phyloP scores from a whole-genome alignment of 2,329 filamentous ascomycete species.

The Aspergillus sp. region DNA sequence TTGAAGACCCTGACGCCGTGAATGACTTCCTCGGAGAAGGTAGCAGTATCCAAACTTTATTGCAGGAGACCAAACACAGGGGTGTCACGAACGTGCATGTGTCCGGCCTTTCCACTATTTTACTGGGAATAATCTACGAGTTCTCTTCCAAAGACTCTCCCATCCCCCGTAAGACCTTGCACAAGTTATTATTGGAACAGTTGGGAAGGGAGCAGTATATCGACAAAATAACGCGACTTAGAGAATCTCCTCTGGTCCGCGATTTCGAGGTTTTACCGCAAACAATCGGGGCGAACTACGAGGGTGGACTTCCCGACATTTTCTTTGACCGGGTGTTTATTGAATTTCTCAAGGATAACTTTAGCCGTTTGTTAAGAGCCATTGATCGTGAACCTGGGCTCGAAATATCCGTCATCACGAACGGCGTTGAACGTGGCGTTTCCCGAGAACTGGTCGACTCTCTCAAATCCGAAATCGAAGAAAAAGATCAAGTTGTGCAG shows the following conservation, averaged over 20 bases:
- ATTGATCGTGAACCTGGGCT: conserved; percentile 89
- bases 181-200: conserved; percentile 72
- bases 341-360: conserved; percentile 95
- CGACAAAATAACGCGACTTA: conserved; percentile 73
- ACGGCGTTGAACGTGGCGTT: conserved; percentile 82
- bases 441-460: conserved; percentile 92
- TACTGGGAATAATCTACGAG: conserved; percentile 89
- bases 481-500: conserved; percentile 64
- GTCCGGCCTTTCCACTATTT: conserved; percentile 77
- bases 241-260: conserved; percentile 74
- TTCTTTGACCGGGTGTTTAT: conserved; percentile 86
- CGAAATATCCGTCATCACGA: conserved; percentile 77
- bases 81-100: conserved; percentile 64
- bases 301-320: conserved; percentile 68
- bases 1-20: conserved; percentile 85
- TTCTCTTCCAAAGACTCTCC: conserved; percentile 98
- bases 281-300: conserved; percentile 55
- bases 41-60: conserved; percentile 83
- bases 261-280: conserved; percentile 88
- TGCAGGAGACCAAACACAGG: conserved; percentile 69
- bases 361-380: conserved; percentile 76
- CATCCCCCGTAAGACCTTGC: conserved; percentile 75
- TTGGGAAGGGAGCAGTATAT: conserved; percentile 86
- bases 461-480: conserved; percentile 72
- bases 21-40: conserved; percentile 92